A percentile compares a stretch with the other conserved stretches of the same genome.
Conservation (phyloP, 805 yeast genomes). For the Debaryomyces prosopidis region DNA sequence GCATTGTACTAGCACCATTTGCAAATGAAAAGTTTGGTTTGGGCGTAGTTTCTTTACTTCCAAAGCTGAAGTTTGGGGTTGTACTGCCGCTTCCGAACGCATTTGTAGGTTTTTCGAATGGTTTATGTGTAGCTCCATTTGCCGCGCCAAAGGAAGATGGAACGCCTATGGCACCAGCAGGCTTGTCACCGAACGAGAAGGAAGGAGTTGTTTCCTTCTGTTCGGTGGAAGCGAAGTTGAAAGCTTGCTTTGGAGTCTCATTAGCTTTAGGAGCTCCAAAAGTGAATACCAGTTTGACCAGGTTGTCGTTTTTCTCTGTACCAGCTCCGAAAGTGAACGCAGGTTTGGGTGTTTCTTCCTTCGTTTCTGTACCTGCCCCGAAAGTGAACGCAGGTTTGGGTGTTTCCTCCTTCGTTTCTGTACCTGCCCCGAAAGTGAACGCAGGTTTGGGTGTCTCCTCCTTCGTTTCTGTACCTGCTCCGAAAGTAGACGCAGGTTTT, state of each 20-base stretch:
- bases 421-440: neutral
- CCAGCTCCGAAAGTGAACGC: conserved; percentile 7
- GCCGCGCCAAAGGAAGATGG: conserved; percentile 10
- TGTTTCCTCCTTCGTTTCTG: conserved; percentile 1
- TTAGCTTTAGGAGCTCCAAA: conserved; percentile 8
- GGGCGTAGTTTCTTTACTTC: conserved; percentile 3
- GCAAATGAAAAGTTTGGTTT: conserved; percentile 2
- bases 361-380: conserved; percentile 3
- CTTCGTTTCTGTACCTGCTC: conserved; percentile 1
- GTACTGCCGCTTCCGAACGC: neutral
- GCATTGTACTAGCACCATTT: neutral
- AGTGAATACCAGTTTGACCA: conserved; percentile 7
- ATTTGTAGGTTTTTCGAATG: neutral
- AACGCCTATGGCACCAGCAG: conserved; percentile 6
- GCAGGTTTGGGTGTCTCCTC: conserved; percentile 5
- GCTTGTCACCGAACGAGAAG: neutral
- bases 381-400: conserved; percentile 15
- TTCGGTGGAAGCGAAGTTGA: conserved; percentile 14
- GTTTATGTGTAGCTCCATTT: neutral
- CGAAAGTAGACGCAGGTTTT: conserved; percentile 9
- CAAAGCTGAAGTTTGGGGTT: conserved; percentile 4
- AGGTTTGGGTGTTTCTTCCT: conserved; percentile 2
- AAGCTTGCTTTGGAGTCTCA: conserved; percentile 9
- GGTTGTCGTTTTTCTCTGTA: neutral
- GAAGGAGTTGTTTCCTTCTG: conserved; percentile 1